Conservation (phyloP, 2,329 filamentous ascomycete species). For the Fusarium sp. region DNA sequence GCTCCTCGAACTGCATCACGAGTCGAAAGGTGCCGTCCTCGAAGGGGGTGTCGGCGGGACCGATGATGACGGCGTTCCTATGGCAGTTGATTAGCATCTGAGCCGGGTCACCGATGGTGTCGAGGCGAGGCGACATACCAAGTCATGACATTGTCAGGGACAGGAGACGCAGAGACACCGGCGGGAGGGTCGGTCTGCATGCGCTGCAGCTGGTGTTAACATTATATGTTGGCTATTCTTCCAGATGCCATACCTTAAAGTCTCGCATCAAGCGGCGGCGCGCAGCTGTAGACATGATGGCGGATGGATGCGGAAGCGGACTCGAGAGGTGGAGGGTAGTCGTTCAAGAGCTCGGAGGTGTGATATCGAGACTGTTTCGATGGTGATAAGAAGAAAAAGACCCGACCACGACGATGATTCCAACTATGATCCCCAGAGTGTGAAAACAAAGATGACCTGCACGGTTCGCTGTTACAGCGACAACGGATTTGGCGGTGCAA, state of each 20-base stretch:
- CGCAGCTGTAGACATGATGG: constrained; percentile 84
- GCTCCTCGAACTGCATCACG: constrained; percentile 99
- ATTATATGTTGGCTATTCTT: neutral
- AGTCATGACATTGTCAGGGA: constrained; percentile 97
- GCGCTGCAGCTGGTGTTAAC: constrained; percentile 67
- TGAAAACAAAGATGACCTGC: constrained; percentile 14
- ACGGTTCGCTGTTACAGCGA: constrained; percentile 21
- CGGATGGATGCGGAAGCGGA: constrained; percentile 19
- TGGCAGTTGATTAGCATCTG: constrained; percentile 33
- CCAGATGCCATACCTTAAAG: constrained; percentile 81
- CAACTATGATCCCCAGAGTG: neutral
- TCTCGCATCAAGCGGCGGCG: constrained; percentile 98
- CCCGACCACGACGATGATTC: neutral
- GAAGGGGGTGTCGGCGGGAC: constrained; percentile 95
- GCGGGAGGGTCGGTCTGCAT: constrained; percentile 99
- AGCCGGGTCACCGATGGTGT: neutral
- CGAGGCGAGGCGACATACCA: constrained; percentile 70
- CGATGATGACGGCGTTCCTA: constrained; percentile 99
- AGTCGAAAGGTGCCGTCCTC: constrained; percentile 98
- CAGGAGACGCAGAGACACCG: constrained; percentile 94
- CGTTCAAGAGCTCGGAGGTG: neutral
- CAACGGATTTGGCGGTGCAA: constrained; percentile 26
- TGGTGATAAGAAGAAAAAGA: neutral
- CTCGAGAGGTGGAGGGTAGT: constrained; percentile 3
- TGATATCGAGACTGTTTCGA: neutral